Evolutionary conservation across 2,329 filamentous ascomycete species (phyloP).

Genomic region (Colletotrichum eleusines): DNA sequence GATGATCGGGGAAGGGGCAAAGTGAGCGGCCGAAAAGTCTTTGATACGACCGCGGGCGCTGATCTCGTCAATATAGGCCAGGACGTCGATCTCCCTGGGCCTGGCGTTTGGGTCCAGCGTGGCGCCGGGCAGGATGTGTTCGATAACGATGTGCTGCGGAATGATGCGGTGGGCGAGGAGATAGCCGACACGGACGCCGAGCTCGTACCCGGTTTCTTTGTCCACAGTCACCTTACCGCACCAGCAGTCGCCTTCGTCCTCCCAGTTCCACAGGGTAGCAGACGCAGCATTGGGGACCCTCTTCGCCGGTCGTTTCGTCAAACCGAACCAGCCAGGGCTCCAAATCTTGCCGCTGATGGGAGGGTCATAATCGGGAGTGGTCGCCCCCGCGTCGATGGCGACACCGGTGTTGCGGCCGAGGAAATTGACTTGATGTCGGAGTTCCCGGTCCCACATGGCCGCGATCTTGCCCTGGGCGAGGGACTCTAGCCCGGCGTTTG

Average conservation of each 20-base stretch:
- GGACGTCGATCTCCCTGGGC: conserved; percentile 78
- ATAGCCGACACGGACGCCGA: conserved; percentile 75
- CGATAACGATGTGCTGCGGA: conserved; percentile 77
- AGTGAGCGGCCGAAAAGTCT: conserved; percentile 59
- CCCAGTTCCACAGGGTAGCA: conserved; percentile 75
- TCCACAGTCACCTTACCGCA: conserved; percentile 69
- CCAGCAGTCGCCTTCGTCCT: conserved; percentile 89
- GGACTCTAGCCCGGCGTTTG: conserved; percentile 60
- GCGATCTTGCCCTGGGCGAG: conserved; percentile 61
- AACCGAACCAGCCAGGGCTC: not conserved
- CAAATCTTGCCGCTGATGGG: conserved; percentile 45
- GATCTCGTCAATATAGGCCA: conserved; percentile 68
- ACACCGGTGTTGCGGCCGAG: conserved; percentile 77
- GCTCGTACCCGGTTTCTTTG: conserved; percentile 54
- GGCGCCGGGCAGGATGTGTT: conserved; percentile 74
- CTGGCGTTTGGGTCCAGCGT: conserved; percentile 72
- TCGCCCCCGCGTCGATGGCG: conserved; percentile 66
- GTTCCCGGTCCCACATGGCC: conserved; percentile 56
- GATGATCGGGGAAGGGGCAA: conserved; percentile 49
- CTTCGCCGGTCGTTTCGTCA: not conserved
- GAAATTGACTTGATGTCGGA: conserved; percentile 76
- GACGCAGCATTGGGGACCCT: too few species aligned
- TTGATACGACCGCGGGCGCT: conserved; percentile 54
- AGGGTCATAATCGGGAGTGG: conserved; percentile 68
- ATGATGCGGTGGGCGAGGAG: conserved; percentile 68